Evolutionary conservation across 306 rosid genomes (phyloP).

Genomic region (Casuarina equisetifolia): DNA sequence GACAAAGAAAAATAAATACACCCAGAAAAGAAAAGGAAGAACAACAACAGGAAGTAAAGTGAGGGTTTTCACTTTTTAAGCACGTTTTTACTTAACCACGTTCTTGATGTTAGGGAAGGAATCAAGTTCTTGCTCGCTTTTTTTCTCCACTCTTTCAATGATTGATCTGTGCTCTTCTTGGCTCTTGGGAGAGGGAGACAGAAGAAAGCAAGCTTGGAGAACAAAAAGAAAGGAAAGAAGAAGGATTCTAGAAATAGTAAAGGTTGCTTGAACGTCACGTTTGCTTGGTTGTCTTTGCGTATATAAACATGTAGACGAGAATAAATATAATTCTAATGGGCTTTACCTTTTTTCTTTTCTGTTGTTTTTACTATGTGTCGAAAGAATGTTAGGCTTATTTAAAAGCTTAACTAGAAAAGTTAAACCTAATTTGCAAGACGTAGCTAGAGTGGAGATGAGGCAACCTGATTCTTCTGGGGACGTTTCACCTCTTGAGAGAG

Average conservation of each 20-base stretch:
- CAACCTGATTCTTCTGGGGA: constrained; percentile 55
- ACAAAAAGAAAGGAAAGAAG: constrained; percentile 20
- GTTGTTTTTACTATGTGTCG: neutral
- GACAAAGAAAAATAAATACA: neutral
- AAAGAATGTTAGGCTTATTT: neutral
- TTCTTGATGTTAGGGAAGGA: constrained; percentile 23
- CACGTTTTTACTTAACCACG: constrained; percentile 41
- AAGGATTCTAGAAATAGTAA: constrained; percentile 37
- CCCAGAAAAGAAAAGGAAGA: neutral
- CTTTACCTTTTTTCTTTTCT: neutral
- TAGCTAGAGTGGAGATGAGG: constrained; percentile 76
- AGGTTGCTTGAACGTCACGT: constrained; percentile 65
- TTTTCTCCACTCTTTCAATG: constrained; percentile 14
- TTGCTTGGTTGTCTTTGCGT: constrained; percentile 49
- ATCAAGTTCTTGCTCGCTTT: constrained; percentile 29
- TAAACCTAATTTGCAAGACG: constrained; percentile 5
- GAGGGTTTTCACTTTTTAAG: constrained; percentile 35
- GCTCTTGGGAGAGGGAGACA: constrained; percentile 15
- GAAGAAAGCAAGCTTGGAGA: constrained; percentile 14
- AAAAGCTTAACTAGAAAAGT: constrained; percentile 6
- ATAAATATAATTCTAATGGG: constrained; percentile 19
- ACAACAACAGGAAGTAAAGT: constrained; percentile 11
- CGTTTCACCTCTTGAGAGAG: constrained; percentile 64
- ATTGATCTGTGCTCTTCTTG: constrained; percentile 16
- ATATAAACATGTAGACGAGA: constrained; percentile 35